Percentiles rank a stretch among this genome's conserved stretches.
Evolutionary conservation across 2,329 filamentous ascomycete genomes (phyloP).

Genomic region (Rhynchosporium agropyri): DNA sequence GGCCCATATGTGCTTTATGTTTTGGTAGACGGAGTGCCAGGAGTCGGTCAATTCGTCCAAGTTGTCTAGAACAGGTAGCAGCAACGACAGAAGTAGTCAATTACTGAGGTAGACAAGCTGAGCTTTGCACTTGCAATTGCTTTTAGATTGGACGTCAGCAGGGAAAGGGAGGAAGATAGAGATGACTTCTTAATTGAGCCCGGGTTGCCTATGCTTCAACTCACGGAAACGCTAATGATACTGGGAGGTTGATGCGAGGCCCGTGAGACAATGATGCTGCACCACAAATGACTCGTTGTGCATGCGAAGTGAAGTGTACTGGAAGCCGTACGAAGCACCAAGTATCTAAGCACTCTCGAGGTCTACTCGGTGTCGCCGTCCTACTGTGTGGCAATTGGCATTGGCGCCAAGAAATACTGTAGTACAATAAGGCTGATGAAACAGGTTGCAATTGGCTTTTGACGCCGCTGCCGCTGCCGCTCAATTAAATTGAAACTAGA

Average conservation of each 20-base stretch:
- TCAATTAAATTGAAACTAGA: not conserved
- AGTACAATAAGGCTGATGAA: slow-evolving; percentile 29
- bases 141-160: not conserved
- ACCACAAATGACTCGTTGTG: not conserved
- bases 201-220: not conserved
- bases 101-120: not conserved
- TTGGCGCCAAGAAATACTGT: slow-evolving; percentile 21
- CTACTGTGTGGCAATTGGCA: not conserved
- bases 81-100: slow-evolving; percentile 14
- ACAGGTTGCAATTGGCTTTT: slow-evolving; percentile 22
- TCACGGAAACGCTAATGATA: not conserved
- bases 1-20: slow-evolving; percentile 64
- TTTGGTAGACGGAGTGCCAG: slow-evolving; percentile 44
- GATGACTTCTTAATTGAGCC: slow-evolving; percentile 8
- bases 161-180: not conserved
- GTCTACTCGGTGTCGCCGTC: slow-evolving; percentile 8
- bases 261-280: not conserved
- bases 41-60: slow-evolving; percentile 40
- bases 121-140: not conserved
- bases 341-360: too few relatives aligned
- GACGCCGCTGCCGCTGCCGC: slow-evolving; percentile 4
- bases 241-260: not conserved
- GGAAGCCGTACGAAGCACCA: too few relatives aligned
- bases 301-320: too few relatives aligned
- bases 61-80: slow-evolving; percentile 20